Conservation (phyloP, 1,139 yeast genomes). For the Magnusiomyces sp. region DNA sequence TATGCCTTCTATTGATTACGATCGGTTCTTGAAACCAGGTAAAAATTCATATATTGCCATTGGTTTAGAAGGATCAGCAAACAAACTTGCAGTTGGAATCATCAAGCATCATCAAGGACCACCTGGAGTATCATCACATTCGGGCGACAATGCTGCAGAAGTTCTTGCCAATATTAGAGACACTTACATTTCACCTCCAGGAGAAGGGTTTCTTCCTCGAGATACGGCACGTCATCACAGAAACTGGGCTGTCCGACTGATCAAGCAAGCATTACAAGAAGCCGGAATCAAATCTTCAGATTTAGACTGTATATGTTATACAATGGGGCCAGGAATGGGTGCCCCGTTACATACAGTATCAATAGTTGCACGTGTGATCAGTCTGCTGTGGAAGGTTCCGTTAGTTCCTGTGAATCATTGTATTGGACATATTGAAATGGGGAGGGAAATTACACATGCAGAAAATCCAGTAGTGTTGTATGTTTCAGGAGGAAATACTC, state of each 20-base stretch:
- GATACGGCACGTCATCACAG: constrained; percentile 96
- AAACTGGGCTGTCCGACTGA: constrained; percentile 85
- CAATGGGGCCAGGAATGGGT: constrained; percentile 99
- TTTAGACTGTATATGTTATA: constrained; percentile 85
- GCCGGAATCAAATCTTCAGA: constrained; percentile 49
- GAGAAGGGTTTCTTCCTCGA: constrained; percentile 92
- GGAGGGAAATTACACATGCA: constrained; percentile 94
- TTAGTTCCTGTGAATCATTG: constrained; percentile 94
- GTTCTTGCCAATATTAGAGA: constrained; percentile 85
- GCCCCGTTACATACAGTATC: constrained; percentile 94
- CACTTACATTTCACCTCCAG: constrained; percentile 93
- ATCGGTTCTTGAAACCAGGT: constrained; percentile 18
- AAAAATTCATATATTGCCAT: constrained; percentile 45
- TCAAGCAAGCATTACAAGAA: constrained; percentile 56
- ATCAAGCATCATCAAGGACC: constrained; percentile 48
- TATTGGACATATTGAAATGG: constrained; percentile 98
- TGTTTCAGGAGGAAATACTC: constrained; percentile 98
- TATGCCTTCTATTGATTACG: constrained; percentile 16
- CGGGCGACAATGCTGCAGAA: constrained; percentile 49
- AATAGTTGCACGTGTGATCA: constrained; percentile 79
- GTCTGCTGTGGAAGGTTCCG: constrained; percentile 76
- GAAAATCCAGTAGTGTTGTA: constrained; percentile 89
- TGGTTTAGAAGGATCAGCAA: constrained; percentile 96
- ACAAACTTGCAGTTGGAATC: constrained; percentile 89
- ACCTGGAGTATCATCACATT: constrained; percentile 30